Conservation (phyloP, 371 early-diverging fungal genomes). For the Mortierella sp. region DNA sequence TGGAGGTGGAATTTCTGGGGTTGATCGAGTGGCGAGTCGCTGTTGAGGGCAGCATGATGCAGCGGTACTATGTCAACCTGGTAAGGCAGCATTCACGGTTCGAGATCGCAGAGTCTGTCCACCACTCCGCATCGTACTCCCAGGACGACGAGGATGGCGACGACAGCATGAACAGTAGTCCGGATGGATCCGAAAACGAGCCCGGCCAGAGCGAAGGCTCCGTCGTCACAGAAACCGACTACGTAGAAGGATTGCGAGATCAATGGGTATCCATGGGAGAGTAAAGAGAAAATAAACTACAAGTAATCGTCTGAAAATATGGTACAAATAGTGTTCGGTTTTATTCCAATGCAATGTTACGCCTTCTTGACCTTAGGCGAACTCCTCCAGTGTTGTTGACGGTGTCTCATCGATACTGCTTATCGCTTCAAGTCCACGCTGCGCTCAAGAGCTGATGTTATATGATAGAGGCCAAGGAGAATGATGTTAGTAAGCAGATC, state of each 20-base stretch:
- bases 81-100: conserved; percentile 78
- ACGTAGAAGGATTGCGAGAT: conserved; percentile 48
- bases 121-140: conserved; percentile 15
- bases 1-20: conserved; percentile 92
- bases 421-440: conserved; percentile 58
- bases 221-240: conserved; percentile 38
- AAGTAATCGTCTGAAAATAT: conserved; percentile 11
- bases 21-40: conserved; percentile 93
- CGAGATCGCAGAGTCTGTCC: conserved; percentile 39
- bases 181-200: conserved; percentile 33
- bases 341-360: conserved; percentile 31
- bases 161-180: conserved; percentile 23
- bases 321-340: conserved; percentile 16
- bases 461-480: background rate
- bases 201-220: conserved; percentile 26
- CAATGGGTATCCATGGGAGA: conserved; percentile 58
- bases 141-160: conserved; percentile 19
- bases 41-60: conserved; percentile 79
- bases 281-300: conserved; percentile 25
- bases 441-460: conserved; percentile 46
- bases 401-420: background rate
- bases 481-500: background rate
- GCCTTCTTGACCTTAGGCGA: background rate
- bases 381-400: background rate
- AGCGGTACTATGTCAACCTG: conserved; percentile 88